Conservation (phyloP, 331 rosid species). For the Dryas integrifolia region DNA sequence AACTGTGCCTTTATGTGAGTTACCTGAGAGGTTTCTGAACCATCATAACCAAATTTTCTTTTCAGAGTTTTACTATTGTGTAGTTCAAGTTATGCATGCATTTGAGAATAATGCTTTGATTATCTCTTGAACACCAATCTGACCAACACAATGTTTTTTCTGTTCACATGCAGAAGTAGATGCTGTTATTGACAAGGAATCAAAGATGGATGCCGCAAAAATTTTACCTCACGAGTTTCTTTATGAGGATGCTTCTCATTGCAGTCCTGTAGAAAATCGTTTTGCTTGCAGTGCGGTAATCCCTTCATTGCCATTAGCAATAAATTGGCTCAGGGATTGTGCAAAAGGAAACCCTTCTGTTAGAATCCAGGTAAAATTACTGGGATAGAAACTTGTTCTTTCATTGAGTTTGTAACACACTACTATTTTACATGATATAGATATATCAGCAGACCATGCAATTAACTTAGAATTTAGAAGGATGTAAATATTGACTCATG, state of each 20-base stretch:
- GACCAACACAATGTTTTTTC: conserved; percentile 12
- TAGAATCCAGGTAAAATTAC: conserved; percentile 52
- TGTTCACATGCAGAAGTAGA: conserved; percentile 39
- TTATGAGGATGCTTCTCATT: conserved; percentile 37
- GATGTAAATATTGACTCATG: background rate
- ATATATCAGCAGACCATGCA: background rate
- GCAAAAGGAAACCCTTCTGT: conserved; percentile 59
- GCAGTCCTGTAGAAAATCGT: conserved; percentile 26
- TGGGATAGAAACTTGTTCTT: background rate
- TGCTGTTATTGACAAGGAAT: conserved; percentile 31
- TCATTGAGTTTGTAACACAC: background rate
- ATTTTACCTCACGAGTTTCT: conserved; percentile 45
- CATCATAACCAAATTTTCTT: background rate
- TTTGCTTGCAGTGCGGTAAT: conserved; percentile 55
- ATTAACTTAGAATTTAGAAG: background rate
- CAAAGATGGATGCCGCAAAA: conserved; percentile 31
- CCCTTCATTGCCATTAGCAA: conserved; percentile 69
- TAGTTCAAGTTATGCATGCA: background rate
- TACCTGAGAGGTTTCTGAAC: background rate
- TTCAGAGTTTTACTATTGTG: background rate
- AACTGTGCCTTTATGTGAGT: background rate
- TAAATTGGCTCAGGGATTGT: conserved; percentile 65
- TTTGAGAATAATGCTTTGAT: background rate
- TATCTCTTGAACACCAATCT: conserved; percentile 12
- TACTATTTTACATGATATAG: background rate